phyloP scores from a whole-genome alignment of 169 alveolate genomes.

The Cryptosporidium baileyi region DNA sequence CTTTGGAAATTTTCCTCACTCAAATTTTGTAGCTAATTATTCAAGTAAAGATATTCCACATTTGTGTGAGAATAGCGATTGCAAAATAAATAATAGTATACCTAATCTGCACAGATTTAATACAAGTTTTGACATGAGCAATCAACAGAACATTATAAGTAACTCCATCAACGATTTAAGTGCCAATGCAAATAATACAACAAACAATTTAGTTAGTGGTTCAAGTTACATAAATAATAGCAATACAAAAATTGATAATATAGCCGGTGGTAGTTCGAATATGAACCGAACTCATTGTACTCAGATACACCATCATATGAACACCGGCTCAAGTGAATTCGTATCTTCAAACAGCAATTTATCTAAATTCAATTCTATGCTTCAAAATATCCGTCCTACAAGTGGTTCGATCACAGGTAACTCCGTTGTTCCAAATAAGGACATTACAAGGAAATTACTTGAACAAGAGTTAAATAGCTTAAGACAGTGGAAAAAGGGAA shows the following conservation, averaged over 20 bases:
- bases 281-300: background rate
- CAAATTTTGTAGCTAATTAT: too few relatives aligned
- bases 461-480: slow-evolving; percentile 55
- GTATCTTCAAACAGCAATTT: background rate
- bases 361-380: background rate
- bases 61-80: background rate
- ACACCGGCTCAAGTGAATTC: background rate
- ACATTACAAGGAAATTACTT: slow-evolving; percentile 23
- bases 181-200: background rate
- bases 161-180: background rate
- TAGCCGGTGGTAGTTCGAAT: background rate
- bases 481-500: slow-evolving; percentile 63
- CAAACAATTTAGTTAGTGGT: background rate
- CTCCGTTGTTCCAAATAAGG: background rate
- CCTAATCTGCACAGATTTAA: background rate
- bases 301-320: background rate
- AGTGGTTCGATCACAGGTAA: slow-evolving; percentile 41
- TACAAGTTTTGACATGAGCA: background rate
- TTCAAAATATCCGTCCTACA: slow-evolving; percentile 24
- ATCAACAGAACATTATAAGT: background rate
- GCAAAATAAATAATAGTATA: background rate
- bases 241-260: background rate
- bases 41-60: too few relatives aligned
- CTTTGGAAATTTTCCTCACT: too few relatives aligned
- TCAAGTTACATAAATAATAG: background rate